Evolutionary conservation across 768 basidiomycete genomes (phyloP).

Genomic region (Rhizopogon salebrosus): DNA sequence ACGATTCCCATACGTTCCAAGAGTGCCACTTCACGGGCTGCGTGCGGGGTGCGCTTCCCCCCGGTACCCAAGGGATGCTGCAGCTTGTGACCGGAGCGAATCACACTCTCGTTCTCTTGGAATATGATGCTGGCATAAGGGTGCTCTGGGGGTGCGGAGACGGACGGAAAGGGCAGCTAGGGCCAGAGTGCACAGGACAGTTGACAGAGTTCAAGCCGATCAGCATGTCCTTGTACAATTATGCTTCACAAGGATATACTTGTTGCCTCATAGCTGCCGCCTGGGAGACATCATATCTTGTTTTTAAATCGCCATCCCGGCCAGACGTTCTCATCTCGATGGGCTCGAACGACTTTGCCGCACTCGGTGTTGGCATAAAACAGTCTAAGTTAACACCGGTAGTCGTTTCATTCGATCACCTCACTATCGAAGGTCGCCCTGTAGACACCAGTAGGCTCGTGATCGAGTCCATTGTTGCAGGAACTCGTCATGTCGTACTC

Average conservation of each 20-base stretch:
- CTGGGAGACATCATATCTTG: constrained; percentile 85
- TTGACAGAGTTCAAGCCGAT: constrained; percentile 42
- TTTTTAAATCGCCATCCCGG: constrained; percentile 38
- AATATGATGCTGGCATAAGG: constrained; percentile 22
- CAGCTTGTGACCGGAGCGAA: constrained; percentile 70
- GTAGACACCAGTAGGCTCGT: constrained; percentile 16
- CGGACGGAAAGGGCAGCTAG: constrained; percentile 68
- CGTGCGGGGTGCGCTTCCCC: constrained; percentile 19
- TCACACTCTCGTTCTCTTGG: constrained; percentile 67
- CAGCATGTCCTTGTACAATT: constrained; percentile 31
- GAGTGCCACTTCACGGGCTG: constrained; percentile 29
- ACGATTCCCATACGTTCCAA: constrained; percentile 37
- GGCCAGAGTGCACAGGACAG: constrained; percentile 30
- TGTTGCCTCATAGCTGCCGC: constrained; percentile 52
- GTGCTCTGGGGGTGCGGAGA: constrained; percentile 77
- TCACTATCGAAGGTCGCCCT: constrained; percentile 14
- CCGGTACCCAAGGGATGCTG: constrained; percentile 28
- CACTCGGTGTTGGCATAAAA: constrained; percentile 53
- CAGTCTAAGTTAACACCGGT: constrained; percentile 13
- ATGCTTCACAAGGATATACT: constrained; percentile 36
- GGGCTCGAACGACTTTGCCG: constrained; percentile 83
- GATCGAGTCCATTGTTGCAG: constrained; percentile 51
- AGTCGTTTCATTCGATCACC: constrained; percentile 10
- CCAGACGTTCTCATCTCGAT: constrained; percentile 65
- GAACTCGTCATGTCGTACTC: constrained; percentile 68